Conservation (phyloP, 2,329 filamentous ascomycete genomes). For the Corniculantispora saksenae region DNA sequence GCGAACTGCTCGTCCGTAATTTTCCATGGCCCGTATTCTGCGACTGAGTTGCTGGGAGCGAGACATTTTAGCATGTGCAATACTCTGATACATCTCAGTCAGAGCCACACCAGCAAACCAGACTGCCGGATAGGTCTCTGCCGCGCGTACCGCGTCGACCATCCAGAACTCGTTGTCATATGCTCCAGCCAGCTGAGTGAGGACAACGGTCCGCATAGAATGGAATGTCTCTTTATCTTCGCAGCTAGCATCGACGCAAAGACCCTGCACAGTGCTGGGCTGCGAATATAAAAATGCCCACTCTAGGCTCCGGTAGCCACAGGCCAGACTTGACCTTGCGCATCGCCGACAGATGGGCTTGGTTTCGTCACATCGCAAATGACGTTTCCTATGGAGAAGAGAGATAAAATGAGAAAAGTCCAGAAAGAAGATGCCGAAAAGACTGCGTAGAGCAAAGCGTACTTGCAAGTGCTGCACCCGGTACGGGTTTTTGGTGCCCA, state of each 20-base stretch:
- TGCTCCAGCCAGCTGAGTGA: not conserved
- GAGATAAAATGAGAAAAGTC: not conserved
- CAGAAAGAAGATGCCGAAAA: not conserved
- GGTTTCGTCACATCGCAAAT: not conserved
- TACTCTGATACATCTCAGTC: not conserved
- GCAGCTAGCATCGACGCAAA: not conserved
- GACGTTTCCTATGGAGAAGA: not conserved
- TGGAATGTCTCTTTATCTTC: not conserved
- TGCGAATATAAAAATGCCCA: not conserved
- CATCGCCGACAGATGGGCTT: not conserved
- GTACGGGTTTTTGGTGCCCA: not conserved
- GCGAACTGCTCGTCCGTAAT: not conserved
- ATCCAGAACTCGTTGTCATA: not conserved
- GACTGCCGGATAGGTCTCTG: not conserved
- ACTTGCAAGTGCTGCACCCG: not conserved
- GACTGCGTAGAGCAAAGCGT: not conserved
- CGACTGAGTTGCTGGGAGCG: not conserved
- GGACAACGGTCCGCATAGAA: not conserved
- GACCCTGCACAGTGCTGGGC: not conserved
- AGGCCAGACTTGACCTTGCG: not conserved
- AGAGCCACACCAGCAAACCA: not conserved
- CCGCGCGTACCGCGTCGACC: not conserved
- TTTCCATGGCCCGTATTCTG: not conserved
- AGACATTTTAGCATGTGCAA: too few relatives aligned
- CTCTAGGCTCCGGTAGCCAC: not conserved